phyloP scores from a whole-genome alignment of 106 monocot genomes.

The Dioscorea zingiberensis region DNA sequence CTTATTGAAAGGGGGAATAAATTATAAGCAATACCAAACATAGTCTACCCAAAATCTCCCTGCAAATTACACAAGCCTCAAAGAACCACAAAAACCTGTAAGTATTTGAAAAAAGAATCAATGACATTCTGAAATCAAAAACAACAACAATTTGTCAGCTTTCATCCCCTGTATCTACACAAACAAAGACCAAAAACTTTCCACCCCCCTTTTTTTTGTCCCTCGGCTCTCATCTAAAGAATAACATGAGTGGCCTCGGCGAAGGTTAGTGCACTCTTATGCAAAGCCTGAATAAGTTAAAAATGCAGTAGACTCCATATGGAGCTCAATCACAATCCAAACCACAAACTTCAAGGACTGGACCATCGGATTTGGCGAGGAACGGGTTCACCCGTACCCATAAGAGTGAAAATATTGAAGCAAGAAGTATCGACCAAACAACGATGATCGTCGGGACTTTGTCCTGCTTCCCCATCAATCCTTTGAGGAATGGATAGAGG shows the following conservation, averaged over 20 bases:
- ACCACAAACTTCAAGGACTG: constrained; percentile 40
- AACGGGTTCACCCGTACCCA: constrained; percentile 49
- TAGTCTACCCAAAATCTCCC: background rate
- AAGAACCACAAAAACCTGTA: background rate
- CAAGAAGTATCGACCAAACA: constrained; percentile 45
- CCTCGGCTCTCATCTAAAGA: background rate
- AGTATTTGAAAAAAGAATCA: background rate
- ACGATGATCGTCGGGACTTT: constrained; percentile 43
- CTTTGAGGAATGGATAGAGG: constrained; percentile 53
- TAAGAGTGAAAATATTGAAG: constrained; percentile 32
- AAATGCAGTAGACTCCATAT: too few relatives aligned
- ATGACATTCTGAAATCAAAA: background rate
- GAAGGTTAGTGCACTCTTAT: too few relatives aligned
- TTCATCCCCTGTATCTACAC: constrained; percentile 3
- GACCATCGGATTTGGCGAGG: constrained; percentile 28
- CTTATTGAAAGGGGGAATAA: constrained; percentile 2
- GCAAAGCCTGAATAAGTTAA: too few relatives aligned
- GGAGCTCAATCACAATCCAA: constrained; percentile 36
- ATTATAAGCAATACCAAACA: background rate
- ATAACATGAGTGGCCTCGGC: too few relatives aligned
- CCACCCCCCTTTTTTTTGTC: background rate
- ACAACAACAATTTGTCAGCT: constrained; percentile 9
- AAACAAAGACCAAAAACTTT: background rate
- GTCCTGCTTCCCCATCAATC: constrained; percentile 40
- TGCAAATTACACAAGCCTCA: background rate